Percentiles rank a stretch among this genome's conserved stretches.
Evolutionary conservation across 305 asterid species (phyloP).

Genomic region (Fraxinus sp.): DNA sequence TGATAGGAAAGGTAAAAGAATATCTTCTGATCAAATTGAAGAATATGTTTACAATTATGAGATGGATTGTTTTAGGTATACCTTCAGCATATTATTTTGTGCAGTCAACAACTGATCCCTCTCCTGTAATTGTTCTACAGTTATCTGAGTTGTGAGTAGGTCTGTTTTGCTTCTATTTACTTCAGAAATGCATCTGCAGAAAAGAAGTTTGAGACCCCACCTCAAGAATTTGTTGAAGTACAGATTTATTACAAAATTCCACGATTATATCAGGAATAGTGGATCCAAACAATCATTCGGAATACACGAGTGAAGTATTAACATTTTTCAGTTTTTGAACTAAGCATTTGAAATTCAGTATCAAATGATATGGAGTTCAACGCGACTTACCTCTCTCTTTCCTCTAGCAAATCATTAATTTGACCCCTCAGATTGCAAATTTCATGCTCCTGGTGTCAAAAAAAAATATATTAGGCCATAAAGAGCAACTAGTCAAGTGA

Average conservation of each 20-base stretch:
- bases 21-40: constrained; percentile 1
- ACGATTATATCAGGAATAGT: constrained; percentile 1
- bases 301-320: not conserved
- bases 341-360: constrained; percentile 1
- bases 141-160: constrained; percentile 48
- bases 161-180: constrained; percentile 54
- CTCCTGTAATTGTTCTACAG: constrained; percentile 64
- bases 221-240: not conserved
- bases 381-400: constrained; percentile 61
- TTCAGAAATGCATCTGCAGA: constrained; percentile 57
- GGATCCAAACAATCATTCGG: not conserved
- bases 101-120: constrained; percentile 72
- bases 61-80: constrained; percentile 15
- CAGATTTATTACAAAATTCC: not conserved
- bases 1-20: constrained; percentile 13
- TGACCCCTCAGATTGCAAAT: constrained; percentile 51
- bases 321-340: not conserved
- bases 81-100: constrained; percentile 86
- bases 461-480: constrained; percentile 28
- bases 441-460: constrained; percentile 59
- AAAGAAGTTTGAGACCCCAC: constrained; percentile 14
- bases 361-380: constrained; percentile 13
- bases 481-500: constrained; percentile 14
- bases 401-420: constrained; percentile 58
- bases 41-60: constrained; percentile 7